These are phyloP conservation scores for Fraxinus dipetala DNA, from an alignment of 305 asterid genomes.

Conservation along the genomic window DNA sequence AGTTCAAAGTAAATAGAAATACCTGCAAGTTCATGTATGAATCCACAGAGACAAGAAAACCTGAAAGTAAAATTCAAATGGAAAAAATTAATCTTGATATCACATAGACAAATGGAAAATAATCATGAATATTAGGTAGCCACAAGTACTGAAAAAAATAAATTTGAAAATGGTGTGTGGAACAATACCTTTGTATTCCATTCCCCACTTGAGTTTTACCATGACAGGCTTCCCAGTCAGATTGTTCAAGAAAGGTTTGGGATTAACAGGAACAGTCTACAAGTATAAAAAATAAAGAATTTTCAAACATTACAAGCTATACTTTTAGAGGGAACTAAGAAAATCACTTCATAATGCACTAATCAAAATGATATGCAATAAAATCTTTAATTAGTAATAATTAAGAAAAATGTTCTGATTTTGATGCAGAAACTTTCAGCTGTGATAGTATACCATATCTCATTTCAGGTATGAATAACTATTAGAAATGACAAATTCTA, in stretches of 20 bases:
- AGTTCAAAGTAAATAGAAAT: slow-evolving; percentile 2
- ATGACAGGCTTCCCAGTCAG: slow-evolving; percentile 77
- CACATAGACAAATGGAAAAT: background rate
- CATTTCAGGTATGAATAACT: background rate
- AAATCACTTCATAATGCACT: background rate
- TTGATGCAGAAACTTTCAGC: background rate
- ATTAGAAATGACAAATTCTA: background rate
- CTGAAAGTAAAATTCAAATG: slow-evolving; percentile 38
- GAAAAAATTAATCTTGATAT: background rate
- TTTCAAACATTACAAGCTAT: slow-evolving; percentile 3
- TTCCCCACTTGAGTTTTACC: slow-evolving; percentile 89
- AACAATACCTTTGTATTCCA: slow-evolving; percentile 69
- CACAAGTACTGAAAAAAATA: background rate
- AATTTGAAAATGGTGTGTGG: background rate
- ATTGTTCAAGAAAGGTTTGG: slow-evolving; percentile 86
- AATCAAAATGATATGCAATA: background rate
- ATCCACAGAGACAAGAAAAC: slow-evolving; percentile 78
- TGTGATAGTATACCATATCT: background rate
- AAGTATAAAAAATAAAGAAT: slow-evolving; percentile 4
- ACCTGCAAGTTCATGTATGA: slow-evolving; percentile 97
- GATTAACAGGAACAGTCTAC: slow-evolving; percentile 89
- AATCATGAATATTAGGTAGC: background rate
- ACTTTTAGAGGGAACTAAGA: background rate
- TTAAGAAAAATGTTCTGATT: background rate
- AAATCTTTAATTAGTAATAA: background rate